Evolutionary conservation across 805 yeast species (phyloP), one percentile per base, ranked within the genome.

Genomic region (Spathaspora arborariae): DNA sequence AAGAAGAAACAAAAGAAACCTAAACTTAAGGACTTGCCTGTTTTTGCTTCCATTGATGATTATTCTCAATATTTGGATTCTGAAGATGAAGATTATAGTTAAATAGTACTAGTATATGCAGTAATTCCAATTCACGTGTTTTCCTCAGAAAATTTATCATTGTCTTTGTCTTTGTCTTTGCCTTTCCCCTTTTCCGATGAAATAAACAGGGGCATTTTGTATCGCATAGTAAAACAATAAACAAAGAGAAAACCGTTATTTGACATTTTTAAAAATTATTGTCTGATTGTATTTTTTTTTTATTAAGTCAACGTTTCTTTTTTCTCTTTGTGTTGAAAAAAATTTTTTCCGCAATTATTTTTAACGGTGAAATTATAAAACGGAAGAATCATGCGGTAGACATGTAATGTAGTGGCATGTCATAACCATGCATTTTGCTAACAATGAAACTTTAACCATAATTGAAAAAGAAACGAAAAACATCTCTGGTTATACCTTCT

Each of bases 41-140:
- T 82, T 18, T 91, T 89, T 70, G 97, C 96, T 1, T 83, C 90
- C 40, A 96, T 83, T 8, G 96, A 87, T 37, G 96, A 87, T 51
- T 90, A 89, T 61, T 84, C 92, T 21, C 74, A 87, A 59, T 84
- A 82, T 55, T 67, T 87, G 62, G 75, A 75, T 22, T 82, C 86
- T 13, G 87, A 84, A 22, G 86, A 80, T 44, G 87, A 82, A 42
- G 77, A 68, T 39, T 61, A 53, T 44, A 50, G 42, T 40, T 39
- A 39, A 19, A 39, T 30, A 30, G 35, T 13, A 13, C 3, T 30
- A 30, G 35, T 13, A n/a, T 30, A 30, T 30, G n/a, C n/a, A n/a
- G n/a, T n/a, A n/a, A n/a, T n/a, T n/a, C n/a, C n/a, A n/a, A n/a
- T n/a, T 22, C 24, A 22, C 27, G 27, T 24, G 10, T 24, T 24